Percentiles rank a stretch among this genome's conserved stretches.
These are phyloP conservation scores for Echria macrotheca DNA, from an alignment of 495 filamentous ascomycete species.

Conservation along the genomic window DNA sequence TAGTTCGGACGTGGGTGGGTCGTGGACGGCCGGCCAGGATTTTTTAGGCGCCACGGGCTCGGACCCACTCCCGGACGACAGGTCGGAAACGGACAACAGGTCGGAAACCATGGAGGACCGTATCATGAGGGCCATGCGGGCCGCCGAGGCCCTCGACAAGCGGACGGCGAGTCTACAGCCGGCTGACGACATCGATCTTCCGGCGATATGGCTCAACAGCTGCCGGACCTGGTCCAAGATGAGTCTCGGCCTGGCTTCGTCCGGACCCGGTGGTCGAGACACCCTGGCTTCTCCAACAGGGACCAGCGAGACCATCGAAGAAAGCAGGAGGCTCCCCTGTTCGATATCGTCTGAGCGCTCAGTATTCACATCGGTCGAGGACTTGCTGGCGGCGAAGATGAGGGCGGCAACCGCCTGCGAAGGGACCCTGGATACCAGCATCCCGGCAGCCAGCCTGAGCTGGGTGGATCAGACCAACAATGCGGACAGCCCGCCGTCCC, in stretches of 20 bases:
- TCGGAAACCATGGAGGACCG: conserved; percentile 27
- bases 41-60: too few species aligned
- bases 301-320: background rate
- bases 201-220: conserved; percentile 16
- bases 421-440: conserved; percentile 1
- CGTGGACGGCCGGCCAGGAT: too few species aligned
- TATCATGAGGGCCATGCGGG: conserved; percentile 42
- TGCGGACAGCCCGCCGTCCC: background rate
- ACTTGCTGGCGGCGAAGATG: background rate
- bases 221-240: conserved; percentile 21
- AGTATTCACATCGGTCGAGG: conserved; percentile 8
- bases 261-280: background rate
- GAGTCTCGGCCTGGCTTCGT: conserved; percentile 26
- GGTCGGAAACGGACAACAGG: background rate
- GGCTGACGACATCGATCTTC: conserved; percentile 33
- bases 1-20: too few species aligned
- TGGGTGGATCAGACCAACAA: conserved; percentile 14
- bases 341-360: conserved; percentile 24
- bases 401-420: background rate
- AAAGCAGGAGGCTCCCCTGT: background rate
- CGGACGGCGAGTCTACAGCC: conserved; percentile 38
- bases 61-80: too few species aligned
- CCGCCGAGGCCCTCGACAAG: conserved; percentile 44
- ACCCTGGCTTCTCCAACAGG: background rate
- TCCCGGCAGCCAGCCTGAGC: conserved; percentile 13